Base-by-base conservation (phyloP, 768 basidiomycete genomes). In the Sistotremastrum niveocremeum region DNA sequence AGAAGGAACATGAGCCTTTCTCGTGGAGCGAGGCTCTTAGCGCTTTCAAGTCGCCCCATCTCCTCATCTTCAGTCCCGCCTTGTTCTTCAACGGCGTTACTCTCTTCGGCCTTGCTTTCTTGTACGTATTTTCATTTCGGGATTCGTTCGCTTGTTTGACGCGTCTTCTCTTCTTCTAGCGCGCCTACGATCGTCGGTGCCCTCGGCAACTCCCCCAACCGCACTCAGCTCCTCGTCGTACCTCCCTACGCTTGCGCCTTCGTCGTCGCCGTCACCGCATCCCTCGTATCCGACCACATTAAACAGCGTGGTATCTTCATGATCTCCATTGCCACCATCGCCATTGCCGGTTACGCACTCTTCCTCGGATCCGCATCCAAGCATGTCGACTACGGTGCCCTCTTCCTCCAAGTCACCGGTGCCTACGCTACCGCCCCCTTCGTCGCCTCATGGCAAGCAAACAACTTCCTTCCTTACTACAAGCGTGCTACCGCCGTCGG, bases 401-500 rank as follows among this genome's bases (percentile, higher is more conserved):
- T 80, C 3, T 81, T 78, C 64, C 62, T 80, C 43, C 68, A 68
- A 4, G 63, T 78, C 28, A 54, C 70, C 0, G 76, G 77, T 10
- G 62, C 68, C 1, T 79, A 79, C 57, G 60, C 68, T 12, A 57
- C 65, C 1, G 74, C 71, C 3, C 76, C 77, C 2, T 63, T 76
- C 0, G 57, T 77, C 33, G 66, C 67, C 3, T 72, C 77, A 0
- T 81, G 79, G 79, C 60, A 64, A 44, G 70, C 77, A 7, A 80
- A 81, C 60, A 81, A 80, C 61, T 65, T 72, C 5, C 63, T 72
- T 4, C 79, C 78, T 0, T 66, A 76, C 49, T 59, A 67, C 39
- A 65, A 75, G 31, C 70, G 79, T 11, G 79, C 77, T 1, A 77
- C 77, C 1, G 64, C 71, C 33, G 65, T 79, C 43, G 78, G 77